These are phyloP conservation scores for Coemansia sp. DNA, from an alignment of 192 early-diverging fungal species.

Conservation along the genomic window DNA sequence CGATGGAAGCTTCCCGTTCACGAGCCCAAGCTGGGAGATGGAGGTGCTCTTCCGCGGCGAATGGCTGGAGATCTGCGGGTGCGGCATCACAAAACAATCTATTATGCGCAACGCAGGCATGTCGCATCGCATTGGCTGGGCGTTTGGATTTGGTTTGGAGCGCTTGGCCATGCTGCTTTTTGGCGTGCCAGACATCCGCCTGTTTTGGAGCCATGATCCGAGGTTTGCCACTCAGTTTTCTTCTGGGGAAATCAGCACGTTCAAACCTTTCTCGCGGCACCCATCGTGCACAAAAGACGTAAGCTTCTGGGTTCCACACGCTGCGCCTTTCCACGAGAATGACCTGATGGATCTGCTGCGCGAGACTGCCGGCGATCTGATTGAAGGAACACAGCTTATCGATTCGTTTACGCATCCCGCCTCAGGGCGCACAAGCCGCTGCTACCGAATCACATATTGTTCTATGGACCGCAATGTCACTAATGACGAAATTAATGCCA, in stretches of 20 bases:
- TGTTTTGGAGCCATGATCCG: slow-evolving; percentile 91
- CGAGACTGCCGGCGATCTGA: slow-evolving; percentile 88
- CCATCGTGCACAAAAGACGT: slow-evolving; percentile 94
- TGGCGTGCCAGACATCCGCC: slow-evolving; percentile 90
- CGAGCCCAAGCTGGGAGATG: slow-evolving; percentile 94
- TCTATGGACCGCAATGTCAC: slow-evolving; percentile 97
- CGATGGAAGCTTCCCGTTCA: slow-evolving; percentile 93
- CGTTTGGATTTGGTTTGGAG: slow-evolving; percentile 96
- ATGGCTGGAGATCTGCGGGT: slow-evolving; percentile 93
- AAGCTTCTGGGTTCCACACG: slow-evolving; percentile 78
- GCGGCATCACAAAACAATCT: slow-evolving; percentile 86
- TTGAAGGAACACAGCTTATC: slow-evolving; percentile 84
- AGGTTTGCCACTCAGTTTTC: slow-evolving; percentile 86
- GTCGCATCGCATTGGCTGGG: slow-evolving; percentile 87
- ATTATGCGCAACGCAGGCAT: slow-evolving; percentile 72
- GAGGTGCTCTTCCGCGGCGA: slow-evolving; percentile 90
- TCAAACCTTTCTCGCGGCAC: slow-evolving; percentile 85
- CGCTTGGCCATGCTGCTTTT: slow-evolving; percentile 95
- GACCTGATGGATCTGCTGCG: slow-evolving; percentile 91
- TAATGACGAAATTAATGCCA: slow-evolving; percentile 90
- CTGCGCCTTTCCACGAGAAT: slow-evolving; percentile 79
- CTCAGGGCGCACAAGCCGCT: slow-evolving; percentile 75
- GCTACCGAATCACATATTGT: slow-evolving; percentile 92
- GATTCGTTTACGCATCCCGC: slow-evolving; percentile 89
- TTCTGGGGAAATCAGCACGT: slow-evolving; percentile 66